Conservation (phyloP, 495 filamentous ascomycete species). For the Tuber umbilicatum region DNA sequence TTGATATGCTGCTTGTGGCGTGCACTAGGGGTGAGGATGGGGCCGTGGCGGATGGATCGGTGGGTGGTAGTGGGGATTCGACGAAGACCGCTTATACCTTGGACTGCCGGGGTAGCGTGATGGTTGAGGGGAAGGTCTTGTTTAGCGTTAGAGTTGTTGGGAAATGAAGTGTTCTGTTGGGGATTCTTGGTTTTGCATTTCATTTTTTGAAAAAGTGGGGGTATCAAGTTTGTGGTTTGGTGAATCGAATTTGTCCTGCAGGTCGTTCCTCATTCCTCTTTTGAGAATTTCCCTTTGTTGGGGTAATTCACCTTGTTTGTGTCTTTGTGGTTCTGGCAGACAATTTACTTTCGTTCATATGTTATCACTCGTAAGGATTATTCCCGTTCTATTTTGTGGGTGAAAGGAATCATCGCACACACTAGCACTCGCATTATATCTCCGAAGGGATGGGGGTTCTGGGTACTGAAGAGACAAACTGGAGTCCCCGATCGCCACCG, state of each 20-base stretch:
- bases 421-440: neutral
- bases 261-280: neutral
- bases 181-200: neutral
- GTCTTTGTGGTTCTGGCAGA: neutral
- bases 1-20: neutral
- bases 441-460: neutral
- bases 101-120: neutral
- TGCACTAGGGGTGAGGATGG: neutral
- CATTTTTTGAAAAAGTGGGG: neutral
- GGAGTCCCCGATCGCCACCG: no score
- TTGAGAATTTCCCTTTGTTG: neutral
- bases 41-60: neutral
- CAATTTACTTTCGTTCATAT: neutral
- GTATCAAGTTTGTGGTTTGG: neutral
- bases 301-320: neutral
- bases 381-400: neutral
- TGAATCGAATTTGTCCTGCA: neutral
- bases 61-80: neutral
- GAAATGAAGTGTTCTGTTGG: neutral
- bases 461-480: no score
- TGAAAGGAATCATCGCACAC: neutral
- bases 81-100: neutral
- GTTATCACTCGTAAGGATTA: neutral
- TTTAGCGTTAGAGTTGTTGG: neutral
- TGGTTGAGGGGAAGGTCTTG: neutral